Base-by-base conservation (phyloP, 1,284 basidiomycete species). In the Pseudozyma hubeiensis region DNA sequence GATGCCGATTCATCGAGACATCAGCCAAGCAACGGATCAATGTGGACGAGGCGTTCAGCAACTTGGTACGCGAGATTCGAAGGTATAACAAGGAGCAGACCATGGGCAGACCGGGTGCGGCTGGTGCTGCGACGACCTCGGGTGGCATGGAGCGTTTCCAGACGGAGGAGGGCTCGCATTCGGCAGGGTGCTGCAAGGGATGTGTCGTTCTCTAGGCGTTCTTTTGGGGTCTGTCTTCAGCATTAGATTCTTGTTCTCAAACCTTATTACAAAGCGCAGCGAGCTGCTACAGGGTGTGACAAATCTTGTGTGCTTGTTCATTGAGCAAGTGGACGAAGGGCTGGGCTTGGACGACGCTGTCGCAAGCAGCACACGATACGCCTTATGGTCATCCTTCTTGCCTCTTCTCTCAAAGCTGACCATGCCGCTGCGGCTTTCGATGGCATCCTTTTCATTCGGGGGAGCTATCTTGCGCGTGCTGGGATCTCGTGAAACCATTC, bases 21-120 rank as follows among this genome's bases (percentile, higher is more conserved):
- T 98, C 96, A 24, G 97, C 97, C 56, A 99, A 99, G 87, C 93
- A 97, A 84, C 89, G 97, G 51, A 93, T 97, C 86, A 98, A 98
- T 82, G 97, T 99, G 55, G 97, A 99, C 82, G 96, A 99, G 86
- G 94, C 95, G n/a, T 99, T 99, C 87, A 91, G 90, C 84, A 92
- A 93, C 75, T 91, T 99, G 64, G 97, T 99, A 40, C 90, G 95
- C 50, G 94, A 97, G 86, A 99, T 99, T 81, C 89, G 97, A 79
- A 91, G 92, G 84, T 97, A 94, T 87, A 98, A 98, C 89, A 95
- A 80, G 80, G 72, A 84, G 62, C 83, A 84, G 68, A 75, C 81
- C 1, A 64, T 65, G 45, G 80, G 78, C 34, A 62, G 81, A 43
- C 81, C 81, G 16, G 82, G 81, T n/a, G 79, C 76, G 1, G 66